These are phyloP conservation scores for Penicillium oxalicum DNA, from an alignment of 2,329 filamentous ascomycete genomes.

Conservation along the genomic window DNA sequence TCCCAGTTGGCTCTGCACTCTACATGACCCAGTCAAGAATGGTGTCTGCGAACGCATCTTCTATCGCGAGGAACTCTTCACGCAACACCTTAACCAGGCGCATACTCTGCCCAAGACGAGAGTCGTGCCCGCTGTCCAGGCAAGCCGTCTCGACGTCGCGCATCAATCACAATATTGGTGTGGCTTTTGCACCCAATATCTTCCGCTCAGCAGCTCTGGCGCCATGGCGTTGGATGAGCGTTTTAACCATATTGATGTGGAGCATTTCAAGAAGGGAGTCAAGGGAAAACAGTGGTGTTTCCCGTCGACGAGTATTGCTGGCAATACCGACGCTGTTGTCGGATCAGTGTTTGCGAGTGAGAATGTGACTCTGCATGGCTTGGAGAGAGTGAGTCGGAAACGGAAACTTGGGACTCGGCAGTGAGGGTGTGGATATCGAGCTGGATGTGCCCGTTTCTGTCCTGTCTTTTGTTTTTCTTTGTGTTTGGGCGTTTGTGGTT, in stretches of 20 bases:
- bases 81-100: slow-evolving; percentile 55
- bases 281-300: slow-evolving; percentile 31
- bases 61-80: slow-evolving; percentile 55
- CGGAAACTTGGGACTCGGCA: slow-evolving; percentile 4
- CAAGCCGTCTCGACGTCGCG: slow-evolving; percentile 58
- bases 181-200: slow-evolving; percentile 64
- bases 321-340: not conserved
- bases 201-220: slow-evolving; percentile 48
- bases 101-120: slow-evolving; percentile 6
- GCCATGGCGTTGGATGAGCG: slow-evolving; percentile 55
- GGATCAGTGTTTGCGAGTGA: not conserved
- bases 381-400: not conserved
- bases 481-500: no score
- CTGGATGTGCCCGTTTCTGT: no score
- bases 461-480: no score
- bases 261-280: slow-evolving; percentile 39
- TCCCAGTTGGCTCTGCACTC: slow-evolving; percentile 66
- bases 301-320: slow-evolving; percentile 6
- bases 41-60: slow-evolving; percentile 54
- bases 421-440: no score
- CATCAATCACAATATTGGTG: slow-evolving; percentile 73
- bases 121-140: slow-evolving; percentile 8
- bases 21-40: slow-evolving; percentile 25
- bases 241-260: slow-evolving; percentile 67
- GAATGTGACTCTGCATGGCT: not conserved